These are phyloP conservation scores for Coemansia sp. DNA, from an alignment of 192 early-diverging fungal species.

Conservation along the genomic window DNA sequence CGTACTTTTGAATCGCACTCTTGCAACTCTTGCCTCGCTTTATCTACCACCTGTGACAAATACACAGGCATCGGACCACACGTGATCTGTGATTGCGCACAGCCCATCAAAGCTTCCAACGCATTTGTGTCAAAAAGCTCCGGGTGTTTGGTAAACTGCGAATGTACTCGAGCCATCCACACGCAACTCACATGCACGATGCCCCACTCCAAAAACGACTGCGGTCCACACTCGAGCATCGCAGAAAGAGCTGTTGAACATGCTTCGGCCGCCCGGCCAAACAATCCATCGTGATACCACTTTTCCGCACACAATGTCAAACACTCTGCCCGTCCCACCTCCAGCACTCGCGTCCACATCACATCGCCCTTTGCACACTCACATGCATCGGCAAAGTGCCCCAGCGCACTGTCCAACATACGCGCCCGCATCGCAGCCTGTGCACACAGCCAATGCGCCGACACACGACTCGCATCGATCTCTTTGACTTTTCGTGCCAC, in stretches of 20 bases:
- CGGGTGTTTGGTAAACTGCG: constrained; percentile 12
- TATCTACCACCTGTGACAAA: constrained; percentile 14
- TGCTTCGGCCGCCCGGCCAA: constrained; percentile 64
- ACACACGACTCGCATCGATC: constrained; percentile 55
- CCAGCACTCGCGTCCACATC: constrained; percentile 24
- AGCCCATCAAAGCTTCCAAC: constrained; percentile 6
- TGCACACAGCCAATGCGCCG: constrained; percentile 43
- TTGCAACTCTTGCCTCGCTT: constrained; percentile 8
- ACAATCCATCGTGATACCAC: constrained; percentile 57
- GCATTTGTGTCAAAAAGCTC: not conserved
- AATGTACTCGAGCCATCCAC: constrained; percentile 18
- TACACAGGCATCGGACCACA: constrained; percentile 6
- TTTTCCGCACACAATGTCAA: constrained; percentile 27
- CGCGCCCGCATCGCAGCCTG: constrained; percentile 21
- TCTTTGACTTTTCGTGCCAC: constrained; percentile 72
- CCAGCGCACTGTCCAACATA: constrained; percentile 16
- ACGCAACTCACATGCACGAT: constrained; percentile 60
- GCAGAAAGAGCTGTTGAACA: constrained; percentile 12
- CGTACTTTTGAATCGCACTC: constrained; percentile 1
- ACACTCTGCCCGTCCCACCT: constrained; percentile 26
- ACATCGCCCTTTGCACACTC: constrained; percentile 2
- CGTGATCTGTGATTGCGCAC: not conserved
- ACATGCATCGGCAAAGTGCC: constrained; percentile 13
- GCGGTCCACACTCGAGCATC: not conserved
- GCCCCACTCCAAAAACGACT: constrained; percentile 61